A percentile compares a stretch with the other conserved stretches of the same genome.
These are phyloP conservation scores for Fusarium kyushuense DNA, from an alignment of 2,329 filamentous ascomycete genomes.

Conservation along the genomic window DNA sequence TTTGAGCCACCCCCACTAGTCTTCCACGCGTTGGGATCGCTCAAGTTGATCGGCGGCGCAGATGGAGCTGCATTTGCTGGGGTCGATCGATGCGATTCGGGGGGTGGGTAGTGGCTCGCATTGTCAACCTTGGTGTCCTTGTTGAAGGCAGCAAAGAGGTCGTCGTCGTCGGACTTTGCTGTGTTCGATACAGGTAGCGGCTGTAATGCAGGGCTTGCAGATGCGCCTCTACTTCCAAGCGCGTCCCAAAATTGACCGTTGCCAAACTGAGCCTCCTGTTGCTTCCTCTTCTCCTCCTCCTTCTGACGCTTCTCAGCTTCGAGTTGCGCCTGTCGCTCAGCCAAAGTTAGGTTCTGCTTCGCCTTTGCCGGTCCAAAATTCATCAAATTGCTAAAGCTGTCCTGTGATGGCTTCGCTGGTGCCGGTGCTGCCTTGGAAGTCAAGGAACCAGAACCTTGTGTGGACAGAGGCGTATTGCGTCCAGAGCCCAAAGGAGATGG, in stretches of 20 bases:
- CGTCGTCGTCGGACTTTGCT: conserved; percentile 63
- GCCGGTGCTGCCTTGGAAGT: conserved; percentile 58
- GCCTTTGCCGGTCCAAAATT: conserved; percentile 68
- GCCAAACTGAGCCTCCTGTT: conserved; percentile 82
- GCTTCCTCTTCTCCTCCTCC: conserved; percentile 77
- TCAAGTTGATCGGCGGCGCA: conserved; percentile 62
- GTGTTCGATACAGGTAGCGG: conserved; percentile 32
- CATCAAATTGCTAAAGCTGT: conserved; percentile 84
- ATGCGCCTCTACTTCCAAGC: conserved; percentile 68
- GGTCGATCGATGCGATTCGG: conserved; percentile 59
- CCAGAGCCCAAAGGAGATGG: conserved; percentile 68
- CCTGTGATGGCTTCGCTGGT: conserved; percentile 65
- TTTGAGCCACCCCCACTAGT: conserved; percentile 46
- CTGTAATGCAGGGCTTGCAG: conserved; percentile 51
- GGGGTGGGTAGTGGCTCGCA: conserved; percentile 69
- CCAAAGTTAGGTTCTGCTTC: conserved; percentile 78
- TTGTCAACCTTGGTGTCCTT: conserved; percentile 75
- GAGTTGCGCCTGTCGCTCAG: conserved; percentile 79
- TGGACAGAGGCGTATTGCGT: conserved; percentile 67
- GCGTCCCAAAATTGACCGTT: conserved; percentile 81
- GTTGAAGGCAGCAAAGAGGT: conserved; percentile 76
- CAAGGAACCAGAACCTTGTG: conserved; percentile 59
- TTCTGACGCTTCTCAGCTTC: conserved; percentile 76
- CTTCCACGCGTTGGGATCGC: conserved; percentile 66
- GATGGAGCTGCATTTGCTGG: conserved; percentile 53